Evolutionary conservation across 345 rosid genomes (phyloP).

Genomic region (Lepidium didymum): DNA sequence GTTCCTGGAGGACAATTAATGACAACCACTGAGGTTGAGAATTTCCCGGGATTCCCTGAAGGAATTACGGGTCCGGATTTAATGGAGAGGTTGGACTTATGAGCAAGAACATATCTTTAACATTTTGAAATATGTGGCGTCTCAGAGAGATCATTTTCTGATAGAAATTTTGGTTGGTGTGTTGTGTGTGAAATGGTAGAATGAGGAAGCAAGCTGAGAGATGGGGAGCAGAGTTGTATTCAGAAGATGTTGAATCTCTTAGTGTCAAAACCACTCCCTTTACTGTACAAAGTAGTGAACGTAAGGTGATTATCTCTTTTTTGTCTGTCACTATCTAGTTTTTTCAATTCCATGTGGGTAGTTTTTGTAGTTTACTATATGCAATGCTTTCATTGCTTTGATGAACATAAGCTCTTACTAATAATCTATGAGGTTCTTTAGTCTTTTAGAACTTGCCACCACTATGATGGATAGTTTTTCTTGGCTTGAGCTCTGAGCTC

Average conservation of each 20-base stretch:
- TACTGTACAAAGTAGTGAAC: conserved; percentile 74
- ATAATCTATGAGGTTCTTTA: background rate
- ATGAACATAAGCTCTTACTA: background rate
- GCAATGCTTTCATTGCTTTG: background rate
- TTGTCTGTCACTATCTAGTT: background rate
- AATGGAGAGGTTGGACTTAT: conserved; percentile 65
- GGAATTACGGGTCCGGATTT: conserved; percentile 98
- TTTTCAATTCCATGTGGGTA: background rate
- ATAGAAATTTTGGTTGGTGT: background rate
- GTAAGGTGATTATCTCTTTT: conserved; percentile 56
- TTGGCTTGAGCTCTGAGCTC: background rate
- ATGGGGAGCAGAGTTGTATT: conserved; percentile 94
- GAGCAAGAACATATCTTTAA: background rate
- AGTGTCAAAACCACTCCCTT: conserved; percentile 66
- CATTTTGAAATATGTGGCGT: background rate
- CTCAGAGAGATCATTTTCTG: background rate
- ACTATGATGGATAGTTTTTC: background rate
- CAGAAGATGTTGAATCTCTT: conserved; percentile 86
- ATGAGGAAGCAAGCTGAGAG: conserved; percentile 96
- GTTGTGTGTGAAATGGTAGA: conserved; percentile 34
- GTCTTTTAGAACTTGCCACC: background rate
- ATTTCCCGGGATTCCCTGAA: conserved; percentile 97
- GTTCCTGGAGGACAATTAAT: conserved; percentile 98
- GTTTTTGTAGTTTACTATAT: background rate
- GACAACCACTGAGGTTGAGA: conserved; percentile 98